phyloP scores from a whole-genome alignment of 768 basidiomycete genomes.

The Mycena floridula region DNA sequence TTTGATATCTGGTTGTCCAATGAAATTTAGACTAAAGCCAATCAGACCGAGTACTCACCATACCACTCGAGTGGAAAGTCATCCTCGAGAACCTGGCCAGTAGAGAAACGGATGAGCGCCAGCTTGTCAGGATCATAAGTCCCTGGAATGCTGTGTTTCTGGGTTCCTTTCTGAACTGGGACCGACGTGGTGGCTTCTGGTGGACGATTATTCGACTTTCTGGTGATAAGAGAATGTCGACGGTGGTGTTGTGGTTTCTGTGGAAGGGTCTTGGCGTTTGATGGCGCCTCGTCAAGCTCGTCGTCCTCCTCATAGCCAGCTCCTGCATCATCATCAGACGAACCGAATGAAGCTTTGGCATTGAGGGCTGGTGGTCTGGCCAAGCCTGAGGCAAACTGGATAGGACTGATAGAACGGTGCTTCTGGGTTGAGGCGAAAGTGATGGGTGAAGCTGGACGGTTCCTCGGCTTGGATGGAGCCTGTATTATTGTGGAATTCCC shows the following conservation, averaged over 20 bases:
- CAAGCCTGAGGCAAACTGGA: slow-evolving; percentile 34
- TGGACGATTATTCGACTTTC: slow-evolving; percentile 8
- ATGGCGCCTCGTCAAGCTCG: slow-evolving; percentile 20
- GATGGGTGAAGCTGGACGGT: slow-evolving; percentile 59
- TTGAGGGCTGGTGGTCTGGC: too few species aligned
- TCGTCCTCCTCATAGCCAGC: slow-evolving; percentile 28
- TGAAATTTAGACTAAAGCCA: too few species aligned
- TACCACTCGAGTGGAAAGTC: slow-evolving; percentile 33
- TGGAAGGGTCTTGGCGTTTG: slow-evolving; percentile 3
- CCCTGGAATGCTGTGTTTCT: slow-evolving; percentile 9
- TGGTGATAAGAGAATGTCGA: slow-evolving; percentile 1
- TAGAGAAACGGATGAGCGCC: slow-evolving; percentile 58
- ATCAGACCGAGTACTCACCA: too few species aligned
- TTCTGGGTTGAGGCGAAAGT: slow-evolving; percentile 52
- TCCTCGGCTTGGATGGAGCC: slow-evolving; percentile 10
- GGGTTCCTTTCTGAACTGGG: slow-evolving; percentile 1
- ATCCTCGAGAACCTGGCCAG: slow-evolving; percentile 67
- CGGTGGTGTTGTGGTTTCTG: slow-evolving; percentile 1
- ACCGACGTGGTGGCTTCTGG: background rate
- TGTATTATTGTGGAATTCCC: slow-evolving; percentile 1
- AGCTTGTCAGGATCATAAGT: slow-evolving; percentile 29
- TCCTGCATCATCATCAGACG: slow-evolving; percentile 8
- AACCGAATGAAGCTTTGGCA: background rate
- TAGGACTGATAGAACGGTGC: slow-evolving; percentile 34
- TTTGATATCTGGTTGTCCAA: slow-evolving; percentile 57